These are phyloP conservation scores for Perkinsus marinus DNA, from an alignment of 169 alveolate genomes.

Conservation along the genomic window DNA sequence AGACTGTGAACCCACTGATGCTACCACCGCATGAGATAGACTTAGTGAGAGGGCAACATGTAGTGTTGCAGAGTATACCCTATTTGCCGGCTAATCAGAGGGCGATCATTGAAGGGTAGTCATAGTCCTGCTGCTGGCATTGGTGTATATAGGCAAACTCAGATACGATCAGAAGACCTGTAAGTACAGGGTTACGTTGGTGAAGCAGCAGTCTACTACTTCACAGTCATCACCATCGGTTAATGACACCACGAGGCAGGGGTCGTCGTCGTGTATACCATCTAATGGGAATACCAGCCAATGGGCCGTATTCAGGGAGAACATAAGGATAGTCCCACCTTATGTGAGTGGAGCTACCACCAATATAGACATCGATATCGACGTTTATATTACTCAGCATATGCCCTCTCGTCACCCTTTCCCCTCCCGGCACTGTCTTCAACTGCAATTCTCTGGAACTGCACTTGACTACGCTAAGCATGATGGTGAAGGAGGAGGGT, in stretches of 20 bases:
- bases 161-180: not conserved
- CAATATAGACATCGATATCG: not conserved
- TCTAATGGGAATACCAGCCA: not conserved
- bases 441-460: no score
- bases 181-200: not conserved
- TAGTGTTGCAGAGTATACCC: not conserved
- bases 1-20: not conserved
- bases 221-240: not conserved
- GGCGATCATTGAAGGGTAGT: not conserved
- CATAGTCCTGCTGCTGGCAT: no score
- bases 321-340: not conserved
- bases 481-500: not conserved
- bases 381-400: not conserved
- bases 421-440: not conserved
- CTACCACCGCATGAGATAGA: not conserved
- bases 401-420: not conserved
- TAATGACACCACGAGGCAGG: not conserved
- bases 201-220: no score
- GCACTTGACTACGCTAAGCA: no score
- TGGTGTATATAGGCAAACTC: not conserved
- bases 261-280: not conserved
- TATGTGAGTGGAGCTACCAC: not conserved
- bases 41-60: not conserved
- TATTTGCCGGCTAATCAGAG: not conserved
- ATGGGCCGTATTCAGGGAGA: not conserved